Percentiles rank a stretch among this genome's conserved stretches.
Conservation (phyloP, 306 rosid species). For the Citrullus colocynthis region DNA sequence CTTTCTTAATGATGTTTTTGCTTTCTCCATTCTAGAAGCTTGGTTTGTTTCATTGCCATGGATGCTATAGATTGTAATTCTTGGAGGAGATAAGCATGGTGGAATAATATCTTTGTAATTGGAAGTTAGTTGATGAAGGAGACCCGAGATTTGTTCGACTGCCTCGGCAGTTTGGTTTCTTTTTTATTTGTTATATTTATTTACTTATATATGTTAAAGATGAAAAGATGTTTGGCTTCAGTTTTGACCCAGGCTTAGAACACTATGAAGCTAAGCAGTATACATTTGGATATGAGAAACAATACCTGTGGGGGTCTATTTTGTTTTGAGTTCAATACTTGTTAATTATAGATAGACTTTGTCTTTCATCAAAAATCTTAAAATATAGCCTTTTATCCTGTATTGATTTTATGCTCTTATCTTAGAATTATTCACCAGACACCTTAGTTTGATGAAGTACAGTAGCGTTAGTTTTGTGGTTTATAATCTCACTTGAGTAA, state of each 20-base stretch:
- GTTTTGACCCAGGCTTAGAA: background rate
- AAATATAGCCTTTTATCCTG: background rate
- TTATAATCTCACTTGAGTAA: background rate
- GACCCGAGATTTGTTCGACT: background rate
- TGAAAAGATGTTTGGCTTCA: background rate
- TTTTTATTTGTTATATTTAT: background rate
- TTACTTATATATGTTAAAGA: background rate
- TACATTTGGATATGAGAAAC: background rate
- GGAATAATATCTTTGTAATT: background rate
- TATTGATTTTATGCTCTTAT: background rate
- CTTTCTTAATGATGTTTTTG: background rate
- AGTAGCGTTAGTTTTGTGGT: background rate
- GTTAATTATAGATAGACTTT: background rate
- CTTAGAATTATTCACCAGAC: background rate
- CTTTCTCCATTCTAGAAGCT: background rate
- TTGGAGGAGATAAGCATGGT: background rate
- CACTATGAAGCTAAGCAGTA: background rate
- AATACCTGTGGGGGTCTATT: background rate
- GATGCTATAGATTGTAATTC: background rate
- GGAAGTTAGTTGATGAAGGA: background rate
- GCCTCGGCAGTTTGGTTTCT: background rate
- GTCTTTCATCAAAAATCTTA: background rate
- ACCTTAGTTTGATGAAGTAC: background rate
- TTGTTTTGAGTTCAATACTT: background rate
- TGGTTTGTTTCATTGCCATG: background rate